phyloP scores from a whole-genome alignment of 345 rosid species.

The Ceriops zippeliana region DNA sequence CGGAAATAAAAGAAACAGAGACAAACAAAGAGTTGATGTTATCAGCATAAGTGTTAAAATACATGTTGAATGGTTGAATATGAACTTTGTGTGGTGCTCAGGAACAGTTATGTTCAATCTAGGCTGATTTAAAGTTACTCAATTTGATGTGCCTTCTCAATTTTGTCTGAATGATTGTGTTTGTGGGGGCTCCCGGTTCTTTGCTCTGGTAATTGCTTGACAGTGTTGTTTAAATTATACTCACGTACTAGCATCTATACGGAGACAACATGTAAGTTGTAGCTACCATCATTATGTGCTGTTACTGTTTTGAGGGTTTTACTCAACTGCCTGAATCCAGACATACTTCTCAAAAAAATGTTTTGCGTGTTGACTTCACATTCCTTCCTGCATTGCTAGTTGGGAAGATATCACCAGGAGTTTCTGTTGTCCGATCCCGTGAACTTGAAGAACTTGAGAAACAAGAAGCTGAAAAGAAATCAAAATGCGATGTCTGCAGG shows the following conservation, averaged over 20 bases:
- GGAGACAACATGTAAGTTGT: not conserved
- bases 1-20: too few species aligned
- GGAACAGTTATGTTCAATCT: too few species aligned
- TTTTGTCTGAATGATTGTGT: not conserved
- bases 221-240: too few species aligned
- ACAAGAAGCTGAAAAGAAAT: slow-evolving; percentile 23
- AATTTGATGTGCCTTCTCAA: not conserved
- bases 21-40: too few species aligned
- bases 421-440: slow-evolving; percentile 53
- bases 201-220: too few species aligned
- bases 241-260: too few species aligned
- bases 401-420: slow-evolving; percentile 57
- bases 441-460: slow-evolving; percentile 57
- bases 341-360: too few species aligned
- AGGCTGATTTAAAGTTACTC: not conserved
- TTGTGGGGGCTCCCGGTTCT: too few species aligned
- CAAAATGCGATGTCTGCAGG: slow-evolving; percentile 28
- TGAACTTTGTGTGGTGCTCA: too few species aligned
- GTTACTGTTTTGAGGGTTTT: not conserved
- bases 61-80: too few species aligned
- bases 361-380: not conserved
- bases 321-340: not conserved
- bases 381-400: slow-evolving; percentile 31
- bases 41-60: too few species aligned
- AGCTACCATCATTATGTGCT: too few species aligned